Percentiles rank a stretch among this genome's conserved stretches.
These are phyloP conservation scores for Physaria fendleri DNA, from an alignment of 345 rosid species.

Conservation along the genomic window DNA sequence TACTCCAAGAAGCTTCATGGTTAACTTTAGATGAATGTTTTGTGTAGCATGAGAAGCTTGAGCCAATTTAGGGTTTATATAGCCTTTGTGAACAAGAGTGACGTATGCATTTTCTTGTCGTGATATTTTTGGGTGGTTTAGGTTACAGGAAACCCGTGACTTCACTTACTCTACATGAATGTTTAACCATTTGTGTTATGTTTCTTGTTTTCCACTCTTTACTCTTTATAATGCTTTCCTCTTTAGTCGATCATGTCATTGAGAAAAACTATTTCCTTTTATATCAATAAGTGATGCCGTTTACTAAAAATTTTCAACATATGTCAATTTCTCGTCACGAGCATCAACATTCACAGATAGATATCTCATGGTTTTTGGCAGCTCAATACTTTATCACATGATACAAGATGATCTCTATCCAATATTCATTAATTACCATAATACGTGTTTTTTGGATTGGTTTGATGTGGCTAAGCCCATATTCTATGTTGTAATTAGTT, in stretches of 20 bases:
- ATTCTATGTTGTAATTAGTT: no score
- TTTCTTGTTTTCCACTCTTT: background rate
- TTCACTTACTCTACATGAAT: background rate
- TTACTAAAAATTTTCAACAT: no score
- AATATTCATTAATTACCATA: no score
- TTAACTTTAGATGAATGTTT: background rate
- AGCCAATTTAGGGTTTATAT: slow-evolving; percentile 23
- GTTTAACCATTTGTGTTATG: background rate
- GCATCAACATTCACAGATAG: background rate
- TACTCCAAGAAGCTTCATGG: slow-evolving; percentile 13
- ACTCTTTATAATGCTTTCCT: background rate
- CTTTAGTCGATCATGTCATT: background rate
- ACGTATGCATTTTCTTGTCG: background rate
- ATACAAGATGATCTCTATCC: background rate
- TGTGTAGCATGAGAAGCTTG: slow-evolving; percentile 1
- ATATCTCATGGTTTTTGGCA: background rate
- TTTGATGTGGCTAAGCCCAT: no score
- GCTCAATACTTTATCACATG: slow-evolving; percentile 3
- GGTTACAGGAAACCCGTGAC: slow-evolving; percentile 7
- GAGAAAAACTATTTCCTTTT: background rate
- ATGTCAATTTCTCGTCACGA: no score
- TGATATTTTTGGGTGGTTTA: slow-evolving; percentile 9
- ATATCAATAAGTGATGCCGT: no score
- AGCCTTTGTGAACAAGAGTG: slow-evolving; percentile 5
- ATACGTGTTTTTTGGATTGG: no score